A percentile compares a stretch with the other conserved stretches of the same genome.
phyloP scores from a whole-genome alignment of 2,329 filamentous ascomycete genomes.

The Endocalyx cinctus region DNA sequence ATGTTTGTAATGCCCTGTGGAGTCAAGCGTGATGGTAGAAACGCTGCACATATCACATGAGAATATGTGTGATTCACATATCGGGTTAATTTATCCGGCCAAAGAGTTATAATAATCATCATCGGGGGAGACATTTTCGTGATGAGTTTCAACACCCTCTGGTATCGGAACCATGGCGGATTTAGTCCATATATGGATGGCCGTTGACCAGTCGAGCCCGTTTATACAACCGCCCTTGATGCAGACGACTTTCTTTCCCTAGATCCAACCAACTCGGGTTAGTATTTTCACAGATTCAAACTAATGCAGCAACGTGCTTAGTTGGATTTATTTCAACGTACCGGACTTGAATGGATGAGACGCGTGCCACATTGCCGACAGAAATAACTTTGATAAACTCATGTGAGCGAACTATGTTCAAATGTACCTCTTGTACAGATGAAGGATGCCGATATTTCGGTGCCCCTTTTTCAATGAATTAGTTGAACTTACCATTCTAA shows the following conservation, averaged over 20 bases:
- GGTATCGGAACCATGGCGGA: conserved; percentile 65
- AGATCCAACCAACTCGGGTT: conserved; percentile 1
- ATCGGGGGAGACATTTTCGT: too few relatives aligned
- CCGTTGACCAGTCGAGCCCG: conserved; percentile 54
- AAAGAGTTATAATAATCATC: too few relatives aligned
- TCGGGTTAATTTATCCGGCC: too few relatives aligned
- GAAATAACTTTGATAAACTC: conserved; percentile 51
- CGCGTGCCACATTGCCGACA: conserved; percentile 63
- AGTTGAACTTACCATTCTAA: conserved; percentile 48
- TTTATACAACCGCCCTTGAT: conserved; percentile 66
- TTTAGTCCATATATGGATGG: conserved; percentile 65
- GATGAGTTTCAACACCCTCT: conserved; percentile 54
- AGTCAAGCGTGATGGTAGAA: too few relatives aligned
- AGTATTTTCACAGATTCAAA: too few relatives aligned
- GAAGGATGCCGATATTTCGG: neutral
- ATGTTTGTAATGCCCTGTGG: too few relatives aligned
- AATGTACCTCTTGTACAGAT: too few relatives aligned
- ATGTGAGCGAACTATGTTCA: too few relatives aligned
- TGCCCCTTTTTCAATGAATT: neutral
- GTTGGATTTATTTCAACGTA: too few relatives aligned
- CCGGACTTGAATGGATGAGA: conserved; percentile 57
- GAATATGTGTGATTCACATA: too few relatives aligned
- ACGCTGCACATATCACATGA: too few relatives aligned
- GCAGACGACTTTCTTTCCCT: conserved; percentile 56
- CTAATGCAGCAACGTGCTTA: too few relatives aligned